Base-by-base conservation (phyloP, 2,329 filamentous ascomycete species). In the Alternaria gansuensis region DNA sequence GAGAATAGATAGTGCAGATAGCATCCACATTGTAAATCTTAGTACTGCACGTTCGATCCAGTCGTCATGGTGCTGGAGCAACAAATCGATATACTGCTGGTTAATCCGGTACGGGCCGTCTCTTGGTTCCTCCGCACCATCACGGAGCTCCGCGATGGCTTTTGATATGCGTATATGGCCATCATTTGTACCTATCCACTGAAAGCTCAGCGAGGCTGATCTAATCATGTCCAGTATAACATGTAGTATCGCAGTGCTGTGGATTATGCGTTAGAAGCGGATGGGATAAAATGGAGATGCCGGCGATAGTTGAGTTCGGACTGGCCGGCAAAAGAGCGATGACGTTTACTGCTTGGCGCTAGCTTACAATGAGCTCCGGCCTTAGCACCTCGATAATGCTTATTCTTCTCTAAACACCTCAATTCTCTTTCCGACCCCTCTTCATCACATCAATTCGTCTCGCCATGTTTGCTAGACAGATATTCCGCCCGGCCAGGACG, bases 381-480 rank as follows among this genome's bases (percentile, higher is more conserved):
- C 57, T 67, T 52, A 52, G 54, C 31, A 54, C 45, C 34, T 33
- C 44, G 58, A 64, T 49, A 64, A 55, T 57, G 31, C 40, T 45
- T 41, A 24, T 40, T 54, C 31, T 59, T 51, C 50, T 26, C 29
- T 50, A 40, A 17, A 46, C 34, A 51, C 39, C 43, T 50, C 50
- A 58, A 54, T 53, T 54, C 53, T 56, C 52, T 62, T 45, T 48
- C 54, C 34, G 55, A 53, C 36, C 51, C 51, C 59, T 48, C 48
- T 46, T 21, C 41, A 33, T 36, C 40, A 36, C 40, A 62, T 43
- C 64, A 66, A 77, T 74, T 74, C 53, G 65, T 72, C 54, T 55
- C 70, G 72, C 56, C 50, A 81, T 81, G 80, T 81, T 81, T 64
- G 74, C 79, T 10, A 75, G 77, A 69, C 78, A 78, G 61, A 65